phyloP scores from a whole-genome alignment of 164 flowering plant species.

The Nelumbo lutea region DNA sequence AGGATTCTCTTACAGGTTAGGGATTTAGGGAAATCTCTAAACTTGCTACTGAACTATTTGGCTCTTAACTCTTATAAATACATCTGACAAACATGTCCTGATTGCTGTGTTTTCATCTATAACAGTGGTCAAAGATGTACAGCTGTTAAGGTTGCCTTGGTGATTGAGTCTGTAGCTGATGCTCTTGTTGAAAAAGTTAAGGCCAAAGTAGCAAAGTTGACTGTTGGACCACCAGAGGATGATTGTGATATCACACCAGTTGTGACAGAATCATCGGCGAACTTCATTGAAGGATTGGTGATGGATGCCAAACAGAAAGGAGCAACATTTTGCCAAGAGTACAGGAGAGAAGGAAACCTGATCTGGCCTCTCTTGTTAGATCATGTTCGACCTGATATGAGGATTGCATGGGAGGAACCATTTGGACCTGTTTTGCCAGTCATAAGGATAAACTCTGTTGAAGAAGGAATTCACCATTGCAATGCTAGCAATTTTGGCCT shows the following conservation, averaged over 20 bases:
- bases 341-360: slow-evolving; percentile 92
- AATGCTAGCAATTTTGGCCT: slow-evolving; percentile 99
- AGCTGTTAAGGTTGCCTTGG: slow-evolving; percentile 85
- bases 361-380: slow-evolving; percentile 97
- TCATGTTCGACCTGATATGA: slow-evolving; percentile 92
- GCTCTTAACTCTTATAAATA: background rate
- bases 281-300: slow-evolving; percentile 89
- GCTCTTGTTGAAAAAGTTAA: slow-evolving; percentile 77
- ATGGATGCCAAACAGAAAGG: slow-evolving; percentile 89
- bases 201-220: slow-evolving; percentile 67
- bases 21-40: background rate
- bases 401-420: slow-evolving; percentile 99
- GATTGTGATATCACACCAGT: slow-evolving; percentile 94
- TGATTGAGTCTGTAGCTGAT: slow-evolving; percentile 89
- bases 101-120: background rate
- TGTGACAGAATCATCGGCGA: slow-evolving; percentile 85
- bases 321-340: slow-evolving; percentile 92
- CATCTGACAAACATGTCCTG: background rate
- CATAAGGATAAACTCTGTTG: slow-evolving; percentile 75
- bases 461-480: slow-evolving; percentile 98
- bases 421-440: slow-evolving; percentile 96
- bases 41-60: background rate
- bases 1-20: slow-evolving; percentile 93
- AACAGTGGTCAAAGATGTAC: slow-evolving; percentile 97
- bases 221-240: slow-evolving; percentile 87